A percentile compares a stretch with the other conserved stretches of the same genome.
phyloP scores from a whole-genome alignment of 768 basidiomycete species.

The Porphyrellus cyaneotinctus region DNA sequence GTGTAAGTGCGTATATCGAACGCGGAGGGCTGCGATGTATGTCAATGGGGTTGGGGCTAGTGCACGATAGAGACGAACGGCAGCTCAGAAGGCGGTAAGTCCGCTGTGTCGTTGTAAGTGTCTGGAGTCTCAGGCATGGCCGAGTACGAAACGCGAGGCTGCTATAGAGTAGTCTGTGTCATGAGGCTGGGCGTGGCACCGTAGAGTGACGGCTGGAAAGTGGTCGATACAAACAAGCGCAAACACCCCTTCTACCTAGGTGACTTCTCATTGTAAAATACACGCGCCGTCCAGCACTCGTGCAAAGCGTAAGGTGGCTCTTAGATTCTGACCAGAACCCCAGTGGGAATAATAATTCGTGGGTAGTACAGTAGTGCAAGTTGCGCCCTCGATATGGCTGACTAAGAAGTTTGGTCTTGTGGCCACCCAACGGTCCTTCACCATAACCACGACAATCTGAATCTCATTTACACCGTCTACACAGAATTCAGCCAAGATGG shows the following conservation, averaged over 20 bases:
- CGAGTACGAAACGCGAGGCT: slow-evolving; percentile 4
- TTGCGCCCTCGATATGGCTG: neutral
- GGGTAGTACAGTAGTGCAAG: too few relatives aligned
- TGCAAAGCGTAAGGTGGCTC: too few relatives aligned
- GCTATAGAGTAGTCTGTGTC: slow-evolving; percentile 5
- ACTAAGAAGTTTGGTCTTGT: neutral
- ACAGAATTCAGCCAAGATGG: slow-evolving; percentile 65
- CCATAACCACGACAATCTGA: slow-evolving; percentile 7
- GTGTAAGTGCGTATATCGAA: slow-evolving; percentile 82
- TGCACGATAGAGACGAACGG: slow-evolving; percentile 26
- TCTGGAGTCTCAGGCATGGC: slow-evolving; percentile 36
- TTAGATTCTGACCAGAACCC: too few relatives aligned
- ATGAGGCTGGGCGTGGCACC: neutral
- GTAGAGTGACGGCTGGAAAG: too few relatives aligned
- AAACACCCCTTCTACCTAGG: slow-evolving; percentile 21
- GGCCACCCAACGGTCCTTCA: neutral
- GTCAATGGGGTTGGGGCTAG: slow-evolving; percentile 11
- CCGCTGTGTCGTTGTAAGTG: slow-evolving; percentile 34
- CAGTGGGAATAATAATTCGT: too few relatives aligned
- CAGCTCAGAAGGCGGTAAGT: slow-evolving; percentile 24
- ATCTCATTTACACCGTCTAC: slow-evolving; percentile 4
- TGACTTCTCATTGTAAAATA: too few relatives aligned
- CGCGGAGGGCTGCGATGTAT: slow-evolving; percentile 53
- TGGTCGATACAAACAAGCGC: slow-evolving; percentile 25
- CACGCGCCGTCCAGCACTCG: too few relatives aligned